Base-by-base conservation (phyloP, 2,329 filamentous ascomycete genomes). In the Fusarium papillatum region DNA sequence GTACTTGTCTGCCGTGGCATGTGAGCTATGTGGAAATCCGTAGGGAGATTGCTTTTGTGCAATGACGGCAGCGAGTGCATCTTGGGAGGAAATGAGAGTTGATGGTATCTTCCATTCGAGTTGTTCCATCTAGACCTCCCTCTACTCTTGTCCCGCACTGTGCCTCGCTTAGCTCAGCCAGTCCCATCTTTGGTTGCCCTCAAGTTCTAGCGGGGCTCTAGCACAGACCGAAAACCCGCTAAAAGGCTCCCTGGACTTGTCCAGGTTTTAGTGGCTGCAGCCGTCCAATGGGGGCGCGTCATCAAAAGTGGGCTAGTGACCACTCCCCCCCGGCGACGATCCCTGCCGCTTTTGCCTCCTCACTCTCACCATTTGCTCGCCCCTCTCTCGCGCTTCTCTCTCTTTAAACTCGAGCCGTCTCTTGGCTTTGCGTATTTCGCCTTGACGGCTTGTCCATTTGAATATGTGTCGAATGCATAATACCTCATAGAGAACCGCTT, bases 161-260 rank as follows among this genome's bases (percentile, higher is more conserved):
- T 76, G 36, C 31, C 64, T 76, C 74, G 74, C 74, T 76, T 76
- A 74, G 74, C 74, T 76, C 74, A 74, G 70, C 74, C 70, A 75
- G 73, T 75, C 50, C 34, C n/a, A 16, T 41, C 57, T 60, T 17
- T 17, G n/a, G n/a, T n/a, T n/a, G 38, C 34, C 46, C 63, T 50
- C 38, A 22, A 59, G 14, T 59, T 64, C 62, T 36, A 64, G 62
- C 46, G 62, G 53, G 55, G 61, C 41, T 53, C 62, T 64, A 75
- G 59, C 17, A 29, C 17, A 19, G 59, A 59, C 39, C 39, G 41
- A 53, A 69, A 57, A 50, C 34, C 73, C 73, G 75, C 73, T 76
- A 29, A 55, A 55, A n/a, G 64, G 48, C 50, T 59, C 62, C 43
- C 62, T 66, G 63, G 64, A 65, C 70, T 76, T 71, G 61, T 66